These are phyloP conservation scores for Apiospora arundinis DNA, from an alignment of 2,329 filamentous ascomycete species.

Conservation along the genomic window DNA sequence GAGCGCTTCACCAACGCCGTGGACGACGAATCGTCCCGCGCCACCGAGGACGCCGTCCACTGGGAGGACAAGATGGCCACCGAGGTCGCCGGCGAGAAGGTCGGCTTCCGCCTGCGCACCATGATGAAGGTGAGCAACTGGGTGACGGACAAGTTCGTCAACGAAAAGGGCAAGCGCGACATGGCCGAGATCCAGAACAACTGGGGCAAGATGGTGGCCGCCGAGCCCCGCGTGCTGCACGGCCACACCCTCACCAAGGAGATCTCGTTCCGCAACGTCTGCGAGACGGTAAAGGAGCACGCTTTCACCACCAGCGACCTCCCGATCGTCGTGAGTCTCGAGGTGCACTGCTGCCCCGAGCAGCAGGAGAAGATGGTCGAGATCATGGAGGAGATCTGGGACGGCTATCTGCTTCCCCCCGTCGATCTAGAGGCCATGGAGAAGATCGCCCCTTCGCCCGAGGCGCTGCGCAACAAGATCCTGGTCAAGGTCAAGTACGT, in stretches of 20 bases:
- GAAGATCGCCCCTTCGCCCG: conserved; percentile 68
- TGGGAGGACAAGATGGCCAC: conserved; percentile 61
- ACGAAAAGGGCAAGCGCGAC: conserved; percentile 62
- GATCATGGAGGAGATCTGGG: conserved; percentile 88
- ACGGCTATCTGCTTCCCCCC: conserved; percentile 68
- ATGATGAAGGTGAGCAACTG: conserved; percentile 8
- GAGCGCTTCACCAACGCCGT: conserved; percentile 72
- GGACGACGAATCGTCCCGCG: conserved; percentile 49
- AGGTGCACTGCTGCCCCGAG: conserved; percentile 80
- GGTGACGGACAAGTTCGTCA: conserved; percentile 35
- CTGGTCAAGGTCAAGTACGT: conserved; percentile 81
- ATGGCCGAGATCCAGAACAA: conserved; percentile 62
- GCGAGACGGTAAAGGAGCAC: conserved; percentile 76
- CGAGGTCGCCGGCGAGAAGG: conserved; percentile 27
- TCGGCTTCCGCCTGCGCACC: not conserved
- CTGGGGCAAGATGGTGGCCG: conserved; percentile 62
- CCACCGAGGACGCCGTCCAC: not conserved
- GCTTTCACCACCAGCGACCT: conserved; percentile 78
- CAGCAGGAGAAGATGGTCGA: conserved; percentile 91
- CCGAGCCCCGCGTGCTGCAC: conserved; percentile 82
- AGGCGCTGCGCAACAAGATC: conserved; percentile 76
- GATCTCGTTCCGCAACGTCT: conserved; percentile 85
- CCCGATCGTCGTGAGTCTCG: conserved; percentile 92
- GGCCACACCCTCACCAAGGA: conserved; percentile 91
- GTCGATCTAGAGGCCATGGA: conserved; percentile 49